Base-by-base conservation (phyloP, 2,329 filamentous ascomycete species). In the Dactylonectria macrodidyma region DNA sequence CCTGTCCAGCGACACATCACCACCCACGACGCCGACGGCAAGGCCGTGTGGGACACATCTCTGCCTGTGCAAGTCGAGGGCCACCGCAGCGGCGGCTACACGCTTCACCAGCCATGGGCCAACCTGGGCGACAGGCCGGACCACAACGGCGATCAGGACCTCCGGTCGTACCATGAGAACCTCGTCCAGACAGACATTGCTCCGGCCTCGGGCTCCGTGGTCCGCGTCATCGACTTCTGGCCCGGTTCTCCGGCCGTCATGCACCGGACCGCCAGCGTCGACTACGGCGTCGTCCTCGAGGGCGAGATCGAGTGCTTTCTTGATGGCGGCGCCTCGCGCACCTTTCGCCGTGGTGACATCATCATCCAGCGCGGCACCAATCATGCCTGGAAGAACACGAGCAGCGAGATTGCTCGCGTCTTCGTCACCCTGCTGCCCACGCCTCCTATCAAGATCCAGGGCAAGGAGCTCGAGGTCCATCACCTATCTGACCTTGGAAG, bases 361-460 rank as follows among this genome's bases (percentile, higher is more conserved):
- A 56, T 74, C 51, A 54, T 75, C n/a, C 73, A 76, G 71, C 68
- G 69, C 12, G 73, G 73, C 14, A 74, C 73, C 16, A 75, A 69
- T 26, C 73, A 75, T 34, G 71, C 68, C 2, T 75, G 72, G 72
- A 75, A 70, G 67, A 75, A 75, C 22, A 66, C 52, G 2, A 58
- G 71, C 34, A 65, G 58, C 2, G 71, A 71, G 22, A 44, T 68
- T 2, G 73, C 73, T 30, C 70, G 73, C 12, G 54, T 75, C 58
- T 73, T 65, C 64, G 74, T 74, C 66, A 70, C 66, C n/a, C 68
- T 74, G 34, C 46, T 75, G 26, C 63, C 73, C 11, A 58, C 71
- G 26, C 61, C 65, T 10, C 70, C 71, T 2, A 51, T 75, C 59
- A 73, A 65, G 65, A 61, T 70, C 55, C 57, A 62, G 14, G 71